Evolutionary conservation across 192 early-diverging fungal species (phyloP).

Genomic region (Rhizoclosmatium sp.): DNA sequence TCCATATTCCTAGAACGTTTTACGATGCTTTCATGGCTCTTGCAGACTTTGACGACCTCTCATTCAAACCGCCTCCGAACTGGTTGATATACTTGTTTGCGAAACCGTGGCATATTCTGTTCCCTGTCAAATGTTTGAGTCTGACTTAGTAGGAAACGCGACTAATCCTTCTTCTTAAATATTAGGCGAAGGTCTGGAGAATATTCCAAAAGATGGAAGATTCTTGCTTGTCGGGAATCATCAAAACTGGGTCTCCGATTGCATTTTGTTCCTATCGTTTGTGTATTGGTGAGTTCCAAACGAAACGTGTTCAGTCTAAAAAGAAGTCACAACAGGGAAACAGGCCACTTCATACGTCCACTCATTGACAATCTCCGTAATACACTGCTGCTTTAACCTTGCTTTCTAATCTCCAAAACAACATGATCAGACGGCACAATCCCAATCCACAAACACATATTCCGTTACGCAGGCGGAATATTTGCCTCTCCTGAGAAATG

Average conservation of each 20-base stretch:
- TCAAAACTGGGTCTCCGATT: background rate
- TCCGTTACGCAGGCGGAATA: constrained; percentile 33
- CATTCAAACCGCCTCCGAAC: background rate
- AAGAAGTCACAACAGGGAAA: background rate
- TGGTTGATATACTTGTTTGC: background rate
- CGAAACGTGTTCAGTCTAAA: no score
- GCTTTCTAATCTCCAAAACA: background rate
- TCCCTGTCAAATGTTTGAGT: background rate
- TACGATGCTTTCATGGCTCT: background rate
- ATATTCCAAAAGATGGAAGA: background rate
- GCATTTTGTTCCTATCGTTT: no score
- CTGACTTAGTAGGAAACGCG: background rate
- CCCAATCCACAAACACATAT: constrained; percentile 34
- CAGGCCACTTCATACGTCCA: constrained; percentile 36
- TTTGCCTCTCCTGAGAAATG: constrained; percentile 17
- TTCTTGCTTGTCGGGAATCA: constrained; percentile 48
- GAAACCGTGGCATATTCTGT: constrained; percentile 5
- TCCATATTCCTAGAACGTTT: background rate
- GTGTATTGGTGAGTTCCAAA: no score
- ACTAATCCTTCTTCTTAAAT: background rate
- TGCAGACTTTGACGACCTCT: background rate
- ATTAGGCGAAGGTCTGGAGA: background rate
- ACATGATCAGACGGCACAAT: constrained; percentile 24
- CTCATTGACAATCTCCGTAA: constrained; percentile 34
- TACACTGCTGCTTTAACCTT: background rate